Conservation (phyloP, 129 eudicot genomes). For the Escallonia rubra region DNA sequence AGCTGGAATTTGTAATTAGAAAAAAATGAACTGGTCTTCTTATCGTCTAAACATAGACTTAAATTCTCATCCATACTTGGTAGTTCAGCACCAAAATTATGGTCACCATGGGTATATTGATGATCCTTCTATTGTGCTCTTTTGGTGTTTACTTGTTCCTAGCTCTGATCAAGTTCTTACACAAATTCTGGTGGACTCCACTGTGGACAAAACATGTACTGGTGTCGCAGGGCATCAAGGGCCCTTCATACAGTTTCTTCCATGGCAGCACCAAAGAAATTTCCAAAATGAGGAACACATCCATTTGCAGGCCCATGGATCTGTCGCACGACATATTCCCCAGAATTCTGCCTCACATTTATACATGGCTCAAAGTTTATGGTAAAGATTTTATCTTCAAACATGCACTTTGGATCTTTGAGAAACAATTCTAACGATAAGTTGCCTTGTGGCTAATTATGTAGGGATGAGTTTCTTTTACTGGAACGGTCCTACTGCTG, state of each 20-base stretch:
- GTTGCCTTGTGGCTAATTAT: neutral
- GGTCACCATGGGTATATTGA: neutral
- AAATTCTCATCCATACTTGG: too few species aligned
- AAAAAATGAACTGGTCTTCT: too few species aligned
- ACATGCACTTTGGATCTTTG: neutral
- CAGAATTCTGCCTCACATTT: conserved; percentile 33
- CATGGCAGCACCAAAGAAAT: conserved; percentile 38
- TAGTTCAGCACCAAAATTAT: neutral
- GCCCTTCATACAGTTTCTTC: conserved; percentile 35
- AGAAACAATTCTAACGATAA: neutral
- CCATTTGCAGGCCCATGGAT: conserved; percentile 6
- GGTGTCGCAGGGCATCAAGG: conserved; percentile 36
- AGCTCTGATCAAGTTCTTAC: conserved; percentile 18
- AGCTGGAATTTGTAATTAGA: too few species aligned
- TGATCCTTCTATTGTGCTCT: neutral
- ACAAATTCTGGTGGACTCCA: conserved; percentile 41
- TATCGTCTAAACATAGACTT: too few species aligned
- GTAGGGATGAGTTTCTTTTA: conserved; percentile 39
- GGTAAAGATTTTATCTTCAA: conserved; percentile 18
- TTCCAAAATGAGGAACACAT: conserved; percentile 14
- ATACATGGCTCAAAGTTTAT: conserved; percentile 31
- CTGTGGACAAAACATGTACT: conserved; percentile 17
- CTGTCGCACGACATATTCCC: conserved; percentile 38
- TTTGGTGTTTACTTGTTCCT: conserved; percentile 3
- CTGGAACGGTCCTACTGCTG: conserved; percentile 44